These are phyloP conservation scores for Diplogelasinospora grovesii DNA, from an alignment of 495 filamentous ascomycete species.

Conservation along the genomic window DNA sequence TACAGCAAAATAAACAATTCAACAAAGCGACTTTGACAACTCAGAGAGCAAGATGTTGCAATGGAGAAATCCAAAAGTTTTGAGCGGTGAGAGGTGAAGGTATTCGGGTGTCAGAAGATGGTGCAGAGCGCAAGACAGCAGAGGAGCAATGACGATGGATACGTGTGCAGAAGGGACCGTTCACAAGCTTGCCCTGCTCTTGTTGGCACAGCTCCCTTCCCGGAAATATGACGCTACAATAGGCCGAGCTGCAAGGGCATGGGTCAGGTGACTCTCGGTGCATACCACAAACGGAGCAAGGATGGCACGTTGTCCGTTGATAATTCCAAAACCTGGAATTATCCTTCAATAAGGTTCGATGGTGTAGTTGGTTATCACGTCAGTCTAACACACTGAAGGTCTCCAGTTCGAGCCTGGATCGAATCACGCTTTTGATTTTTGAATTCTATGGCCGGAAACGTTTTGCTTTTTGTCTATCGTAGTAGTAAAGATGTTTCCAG, in stretches of 20 bases:
- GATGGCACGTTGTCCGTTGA: not conserved
- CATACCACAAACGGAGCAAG: not conserved
- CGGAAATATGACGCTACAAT: conserved; percentile 8
- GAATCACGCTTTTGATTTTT: conserved; percentile 20
- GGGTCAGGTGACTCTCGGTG: conserved; percentile 14
- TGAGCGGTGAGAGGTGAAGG: conserved; percentile 1
- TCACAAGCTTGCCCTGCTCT: conserved; percentile 22
- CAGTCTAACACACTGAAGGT: conserved; percentile 24
- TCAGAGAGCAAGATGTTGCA: not conserved
- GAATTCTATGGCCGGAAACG: too few species aligned
- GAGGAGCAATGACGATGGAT: conserved; percentile 26
- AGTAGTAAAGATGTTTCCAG: too few species aligned
- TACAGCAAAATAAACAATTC: not conserved
- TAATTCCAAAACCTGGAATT: not conserved
- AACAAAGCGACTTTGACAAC: not conserved
- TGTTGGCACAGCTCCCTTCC: conserved; percentile 8
- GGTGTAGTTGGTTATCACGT: conserved; percentile 29
- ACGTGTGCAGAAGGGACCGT: conserved; percentile 26
- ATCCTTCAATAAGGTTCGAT: conserved; percentile 18
- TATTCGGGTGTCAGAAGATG: conserved; percentile 3
- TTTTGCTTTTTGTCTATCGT: too few species aligned
- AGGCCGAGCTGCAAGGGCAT: conserved; percentile 1
- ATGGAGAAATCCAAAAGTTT: conserved; percentile 5
- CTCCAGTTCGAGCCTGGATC: conserved; percentile 24
- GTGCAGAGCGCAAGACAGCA: conserved; percentile 6